Conservation (phyloP, 495 filamentous ascomycete genomes). For the Daldinia caldariorum region DNA sequence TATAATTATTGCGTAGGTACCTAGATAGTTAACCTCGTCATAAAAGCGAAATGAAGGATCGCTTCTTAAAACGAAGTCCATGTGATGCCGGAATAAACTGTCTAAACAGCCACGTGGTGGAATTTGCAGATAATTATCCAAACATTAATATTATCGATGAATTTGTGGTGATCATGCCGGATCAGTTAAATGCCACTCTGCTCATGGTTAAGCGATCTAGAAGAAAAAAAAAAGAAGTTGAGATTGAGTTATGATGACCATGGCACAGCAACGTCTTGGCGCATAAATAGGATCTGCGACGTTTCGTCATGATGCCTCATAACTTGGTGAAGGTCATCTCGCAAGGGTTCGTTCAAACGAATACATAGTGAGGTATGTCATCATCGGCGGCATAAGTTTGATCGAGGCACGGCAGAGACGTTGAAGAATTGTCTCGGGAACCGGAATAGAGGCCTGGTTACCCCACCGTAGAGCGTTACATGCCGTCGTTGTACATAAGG, state of each 20-base stretch:
- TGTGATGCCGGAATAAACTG: background rate
- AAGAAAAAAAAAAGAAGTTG: too few species aligned
- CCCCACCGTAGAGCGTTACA: conserved; percentile 34
- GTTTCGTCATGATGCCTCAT: conserved; percentile 21
- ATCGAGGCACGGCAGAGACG: conserved; percentile 24
- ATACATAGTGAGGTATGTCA: background rate
- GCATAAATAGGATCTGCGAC: conserved; percentile 38
- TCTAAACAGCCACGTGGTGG: background rate
- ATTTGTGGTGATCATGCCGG: background rate
- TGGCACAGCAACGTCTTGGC: conserved; percentile 21
- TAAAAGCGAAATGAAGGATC: conserved; percentile 20
- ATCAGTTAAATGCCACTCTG: background rate
- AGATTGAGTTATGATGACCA: background rate
- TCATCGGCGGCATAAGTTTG: conserved; percentile 21
- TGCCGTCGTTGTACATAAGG: conserved; percentile 33
- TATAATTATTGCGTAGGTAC: background rate
- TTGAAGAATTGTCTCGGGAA: conserved; percentile 30
- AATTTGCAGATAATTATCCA: background rate
- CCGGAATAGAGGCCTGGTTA: conserved; percentile 26
- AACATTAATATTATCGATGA: background rate
- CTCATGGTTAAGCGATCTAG: background rate
- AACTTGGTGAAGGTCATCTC: conserved; percentile 9
- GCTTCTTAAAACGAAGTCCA: conserved; percentile 7
- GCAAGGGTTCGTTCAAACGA: conserved; percentile 19
- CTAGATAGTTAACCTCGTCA: background rate